phyloP scores from a whole-genome alignment of 2,329 filamentous ascomycete species.

The Cryphonectria nitschkei region DNA sequence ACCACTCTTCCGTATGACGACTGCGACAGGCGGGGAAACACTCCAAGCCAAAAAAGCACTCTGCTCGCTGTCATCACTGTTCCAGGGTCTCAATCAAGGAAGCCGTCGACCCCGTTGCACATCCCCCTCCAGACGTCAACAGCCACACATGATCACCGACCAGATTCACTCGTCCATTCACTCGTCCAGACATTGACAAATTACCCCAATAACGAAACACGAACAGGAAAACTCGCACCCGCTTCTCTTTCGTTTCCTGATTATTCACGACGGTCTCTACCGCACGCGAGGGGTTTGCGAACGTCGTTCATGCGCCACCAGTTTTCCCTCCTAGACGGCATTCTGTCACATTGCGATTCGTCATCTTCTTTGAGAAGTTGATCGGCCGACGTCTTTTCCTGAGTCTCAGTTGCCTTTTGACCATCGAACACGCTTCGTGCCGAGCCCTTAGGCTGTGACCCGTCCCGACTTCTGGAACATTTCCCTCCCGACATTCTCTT shows the following conservation, averaged over 20 bases:
- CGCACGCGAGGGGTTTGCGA: slow-evolving; percentile 16
- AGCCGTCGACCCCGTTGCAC: slow-evolving; percentile 14
- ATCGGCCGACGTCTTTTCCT: slow-evolving; percentile 1
- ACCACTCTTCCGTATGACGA: slow-evolving; percentile 22
- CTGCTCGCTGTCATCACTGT: slow-evolving; percentile 12
- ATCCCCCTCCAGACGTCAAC: neutral
- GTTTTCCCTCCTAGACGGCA: slow-evolving; percentile 15
- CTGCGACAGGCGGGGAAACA: slow-evolving; percentile 21
- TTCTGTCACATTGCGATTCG: slow-evolving; percentile 11
- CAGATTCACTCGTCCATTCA: neutral
- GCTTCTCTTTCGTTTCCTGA: slow-evolving; percentile 3
- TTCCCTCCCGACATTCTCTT: slow-evolving; percentile 8
- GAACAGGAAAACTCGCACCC: neutral
- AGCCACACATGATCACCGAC: slow-evolving; percentile 16
- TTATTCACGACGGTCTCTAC: slow-evolving; percentile 9
- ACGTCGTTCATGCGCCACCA: slow-evolving; percentile 24
- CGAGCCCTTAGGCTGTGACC: neutral
- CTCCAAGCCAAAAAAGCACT: slow-evolving; percentile 17
- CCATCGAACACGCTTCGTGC: neutral
- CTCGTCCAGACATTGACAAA: slow-evolving; percentile 4
- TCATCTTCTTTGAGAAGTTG: slow-evolving; percentile 14
- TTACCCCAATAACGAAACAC: neutral
- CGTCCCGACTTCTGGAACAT: slow-evolving; percentile 7
- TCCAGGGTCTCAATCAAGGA: slow-evolving; percentile 20
- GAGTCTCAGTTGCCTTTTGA: neutral